Evolutionary conservation across 805 yeast species (phyloP).

Genomic region (Starmerella apis): DNA sequence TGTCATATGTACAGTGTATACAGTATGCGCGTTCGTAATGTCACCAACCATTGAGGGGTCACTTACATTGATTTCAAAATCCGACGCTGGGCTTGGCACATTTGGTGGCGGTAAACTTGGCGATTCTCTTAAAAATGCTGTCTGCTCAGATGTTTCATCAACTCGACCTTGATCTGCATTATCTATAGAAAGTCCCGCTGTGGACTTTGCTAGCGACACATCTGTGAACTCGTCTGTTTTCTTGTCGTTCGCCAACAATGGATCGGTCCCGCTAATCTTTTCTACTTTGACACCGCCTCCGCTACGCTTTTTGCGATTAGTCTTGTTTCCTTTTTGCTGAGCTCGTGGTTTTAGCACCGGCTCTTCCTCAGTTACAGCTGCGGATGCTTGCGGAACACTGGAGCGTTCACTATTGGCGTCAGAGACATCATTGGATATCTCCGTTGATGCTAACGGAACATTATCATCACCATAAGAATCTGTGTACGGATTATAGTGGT

Average conservation of each 20-base stretch:
- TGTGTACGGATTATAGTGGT: background rate
- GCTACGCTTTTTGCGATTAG: slow-evolving; percentile 10
- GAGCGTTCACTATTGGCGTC: background rate
- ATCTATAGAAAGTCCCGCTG: background rate
- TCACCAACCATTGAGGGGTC: slow-evolving; percentile 54
- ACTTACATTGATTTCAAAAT: slow-evolving; percentile 18
- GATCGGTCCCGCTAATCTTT: slow-evolving; percentile 12
- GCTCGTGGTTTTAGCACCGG: slow-evolving; percentile 9
- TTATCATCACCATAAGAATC: slow-evolving; percentile 6
- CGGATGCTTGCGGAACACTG: background rate
- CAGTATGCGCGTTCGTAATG: slow-evolving; percentile 76
- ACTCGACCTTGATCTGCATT: background rate
- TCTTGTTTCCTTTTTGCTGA: background rate
- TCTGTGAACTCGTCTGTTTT: slow-evolving; percentile 11
- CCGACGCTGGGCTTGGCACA: background rate
- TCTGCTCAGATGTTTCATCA: background rate
- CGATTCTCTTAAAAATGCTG: background rate
- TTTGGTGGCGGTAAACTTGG: background rate
- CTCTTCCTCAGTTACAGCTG: background rate
- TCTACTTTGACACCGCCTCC: slow-evolving; percentile 15
- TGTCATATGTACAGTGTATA: slow-evolving; percentile 62
- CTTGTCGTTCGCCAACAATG: slow-evolving; percentile 13
- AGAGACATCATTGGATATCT: background rate
- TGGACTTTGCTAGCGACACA: slow-evolving; percentile 2
- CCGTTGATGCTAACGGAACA: slow-evolving; percentile 2